Base-by-base conservation (phyloP, 83 land plant genomes). In the Thuja plicata region DNA sequence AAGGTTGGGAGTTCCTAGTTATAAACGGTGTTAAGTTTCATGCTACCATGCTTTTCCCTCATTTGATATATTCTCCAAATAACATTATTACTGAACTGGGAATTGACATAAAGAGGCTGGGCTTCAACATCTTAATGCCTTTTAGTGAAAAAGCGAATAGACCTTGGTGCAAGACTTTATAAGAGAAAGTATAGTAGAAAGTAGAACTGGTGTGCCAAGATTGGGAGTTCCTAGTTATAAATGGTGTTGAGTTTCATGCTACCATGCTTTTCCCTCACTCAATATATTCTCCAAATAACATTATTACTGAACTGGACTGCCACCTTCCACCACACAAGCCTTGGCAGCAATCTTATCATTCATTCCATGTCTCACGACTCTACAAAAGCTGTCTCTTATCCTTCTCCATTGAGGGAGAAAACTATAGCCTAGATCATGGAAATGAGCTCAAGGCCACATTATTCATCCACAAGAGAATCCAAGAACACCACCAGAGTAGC, bases 1-100 rank as follows among this genome's bases (percentile, higher is more conserved):
- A 0, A 54, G 93, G 86, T 91, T 94, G 37, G 95, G 94, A 17
- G 70, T 94, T 8, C 94, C n/a, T n/a, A n/a, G n/a, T n/a, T n/a
- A n/a, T n/a, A n/a, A n/a, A n/a, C n/a, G n/a, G n/a, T n/a, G n/a
- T n/a, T n/a, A n/a, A n/a, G n/a, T n/a, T n/a, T n/a, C n/a, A n/a
- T n/a, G n/a, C n/a, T n/a, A n/a, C n/a, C n/a, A n/a, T n/a, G n/a
- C n/a, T n/a, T n/a, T n/a, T n/a, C n/a, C n/a, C n/a, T n/a, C n/a
- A n/a, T n/a, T n/a, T n/a, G n/a, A n/a, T n/a, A n/a, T n/a, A n/a
- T n/a, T n/a, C n/a, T n/a, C n/a, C n/a, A n/a, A n/a, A n/a, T n/a
- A n/a, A n/a, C n/a, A n/a, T n/a, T n/a, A n/a, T n/a, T n/a, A n/a
- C n/a, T n/a, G n/a, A n/a, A n/a, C n/a, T n/a, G 2, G 2, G 40